Conservation (phyloP, 2,329 filamentous ascomycete genomes). For the Xylaria digitata region DNA sequence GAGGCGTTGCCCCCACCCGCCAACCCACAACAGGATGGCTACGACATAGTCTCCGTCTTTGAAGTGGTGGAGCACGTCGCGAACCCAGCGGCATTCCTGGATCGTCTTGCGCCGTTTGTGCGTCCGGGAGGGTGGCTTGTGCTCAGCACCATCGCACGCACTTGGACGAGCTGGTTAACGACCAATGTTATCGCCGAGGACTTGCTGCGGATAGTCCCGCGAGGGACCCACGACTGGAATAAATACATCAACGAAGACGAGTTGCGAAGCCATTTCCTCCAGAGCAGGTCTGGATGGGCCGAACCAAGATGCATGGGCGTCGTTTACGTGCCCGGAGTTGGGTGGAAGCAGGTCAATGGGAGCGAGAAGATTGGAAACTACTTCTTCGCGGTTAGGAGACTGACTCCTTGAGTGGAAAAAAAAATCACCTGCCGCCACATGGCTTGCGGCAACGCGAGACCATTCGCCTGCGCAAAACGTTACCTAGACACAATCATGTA, state of each 20-base stretch:
- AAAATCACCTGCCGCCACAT: neutral
- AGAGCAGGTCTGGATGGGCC: slow-evolving; percentile 66
- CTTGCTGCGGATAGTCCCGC: slow-evolving; percentile 85
- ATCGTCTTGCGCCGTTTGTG: slow-evolving; percentile 77
- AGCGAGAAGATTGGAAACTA: slow-evolving; percentile 94
- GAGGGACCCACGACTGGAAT: slow-evolving; percentile 93
- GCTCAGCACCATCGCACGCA: slow-evolving; percentile 90
- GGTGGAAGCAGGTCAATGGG: slow-evolving; percentile 85
- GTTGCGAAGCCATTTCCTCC: slow-evolving; percentile 68
- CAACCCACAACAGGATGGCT: slow-evolving; percentile 58
- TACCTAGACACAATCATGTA: neutral
- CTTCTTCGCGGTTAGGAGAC: slow-evolving; percentile 79
- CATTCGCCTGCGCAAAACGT: neutral
- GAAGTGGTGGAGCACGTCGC: slow-evolving; percentile 96
- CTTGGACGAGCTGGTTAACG: slow-evolving; percentile 88
- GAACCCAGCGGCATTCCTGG: slow-evolving; percentile 78
- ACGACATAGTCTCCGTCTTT: slow-evolving; percentile 87
- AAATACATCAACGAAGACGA: slow-evolving; percentile 95
- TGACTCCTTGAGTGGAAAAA: slow-evolving; percentile 32
- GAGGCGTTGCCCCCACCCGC: slow-evolving; percentile 70
- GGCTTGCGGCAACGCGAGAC: neutral
- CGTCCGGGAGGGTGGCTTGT: slow-evolving; percentile 93
- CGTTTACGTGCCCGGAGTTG: slow-evolving; percentile 88
- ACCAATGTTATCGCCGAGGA: slow-evolving; percentile 95
- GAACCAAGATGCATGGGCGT: slow-evolving; percentile 77